A percentile compares a stretch with the other conserved stretches of the same genome.
phyloP scores from a whole-genome alignment of 169 alveolate species.

The Eimeria necatrix region DNA sequence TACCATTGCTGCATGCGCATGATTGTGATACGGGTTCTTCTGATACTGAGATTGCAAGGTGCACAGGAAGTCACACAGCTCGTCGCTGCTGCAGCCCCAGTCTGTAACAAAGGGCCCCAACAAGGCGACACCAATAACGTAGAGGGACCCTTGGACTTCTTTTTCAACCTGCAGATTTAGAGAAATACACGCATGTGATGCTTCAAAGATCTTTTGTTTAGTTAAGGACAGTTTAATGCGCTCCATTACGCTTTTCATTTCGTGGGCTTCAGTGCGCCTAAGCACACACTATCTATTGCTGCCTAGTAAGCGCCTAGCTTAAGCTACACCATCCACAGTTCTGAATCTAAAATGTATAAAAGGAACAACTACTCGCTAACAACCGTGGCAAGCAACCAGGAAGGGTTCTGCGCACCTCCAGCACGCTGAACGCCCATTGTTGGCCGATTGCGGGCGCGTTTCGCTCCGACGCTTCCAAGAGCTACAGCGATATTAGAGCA shows the following conservation, averaged over 20 bases:
- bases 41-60: constrained; percentile 50
- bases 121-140: constrained; percentile 14
- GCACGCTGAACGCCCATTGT: constrained; percentile 53
- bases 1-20: constrained; percentile 81
- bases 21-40: constrained; percentile 83
- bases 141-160: background rate
- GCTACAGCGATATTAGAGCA: background rate
- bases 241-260: no score
- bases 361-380: no score
- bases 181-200: background rate
- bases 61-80: constrained; percentile 47
- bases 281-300: no score
- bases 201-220: no score
- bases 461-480: constrained; percentile 46
- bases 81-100: constrained; percentile 57
- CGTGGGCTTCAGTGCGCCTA: no score
- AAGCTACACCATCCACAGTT: no score
- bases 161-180: constrained; percentile 1
- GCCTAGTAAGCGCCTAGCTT: no score
- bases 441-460: background rate
- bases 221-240: no score
- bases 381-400: background rate
- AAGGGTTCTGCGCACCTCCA: background rate
- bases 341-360: no score
- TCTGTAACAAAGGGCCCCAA: constrained; percentile 25